A percentile compares a stretch with the other conserved stretches of the same genome.
Conservation (phyloP, 2,329 filamentous ascomycete genomes). For the Claviceps humidiphila region DNA sequence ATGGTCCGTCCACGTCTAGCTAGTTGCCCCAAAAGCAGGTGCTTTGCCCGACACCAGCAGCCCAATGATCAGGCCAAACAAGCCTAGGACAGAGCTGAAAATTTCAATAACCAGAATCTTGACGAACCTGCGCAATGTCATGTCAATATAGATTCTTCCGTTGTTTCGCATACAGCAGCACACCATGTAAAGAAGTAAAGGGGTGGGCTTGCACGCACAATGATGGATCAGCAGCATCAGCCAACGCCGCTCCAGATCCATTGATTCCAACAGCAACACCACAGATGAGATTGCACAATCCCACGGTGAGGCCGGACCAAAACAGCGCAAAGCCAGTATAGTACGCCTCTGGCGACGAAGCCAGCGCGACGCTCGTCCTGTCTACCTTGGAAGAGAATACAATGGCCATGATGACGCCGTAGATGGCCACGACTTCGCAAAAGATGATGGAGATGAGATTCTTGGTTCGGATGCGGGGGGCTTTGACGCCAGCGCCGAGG, state of each 20-base stretch:
- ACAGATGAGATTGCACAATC: constrained; percentile 89
- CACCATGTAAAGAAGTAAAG: neutral
- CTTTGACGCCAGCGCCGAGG: constrained; percentile 89
- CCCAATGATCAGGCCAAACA: constrained; percentile 93
- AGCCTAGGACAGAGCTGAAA: constrained; percentile 91
- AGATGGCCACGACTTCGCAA: constrained; percentile 98
- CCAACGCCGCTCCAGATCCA: constrained; percentile 87
- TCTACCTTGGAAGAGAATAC: constrained; percentile 87
- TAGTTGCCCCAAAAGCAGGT: constrained; percentile 15
- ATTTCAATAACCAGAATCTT: constrained; percentile 99
- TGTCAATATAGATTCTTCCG: constrained; percentile 11
- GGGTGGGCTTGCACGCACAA: constrained; percentile 47
- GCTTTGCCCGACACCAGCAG: constrained; percentile 80
- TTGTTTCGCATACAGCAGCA: no score
- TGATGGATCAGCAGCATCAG: constrained; percentile 82
- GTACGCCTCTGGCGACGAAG: constrained; percentile 67
- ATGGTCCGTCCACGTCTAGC: neutral
- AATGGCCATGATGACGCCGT: constrained; percentile 99
- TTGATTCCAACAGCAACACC: constrained; percentile 97
- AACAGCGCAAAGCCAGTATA: constrained; percentile 94
- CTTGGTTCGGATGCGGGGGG: constrained; percentile 96
- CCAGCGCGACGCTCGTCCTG: constrained; percentile 45
- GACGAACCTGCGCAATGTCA: constrained; percentile 56
- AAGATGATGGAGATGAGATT: constrained; percentile 99
- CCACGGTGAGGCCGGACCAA: constrained; percentile 90